Conservation (phyloP, 2,329 filamentous ascomycete species). For the Cadophora gregata region DNA sequence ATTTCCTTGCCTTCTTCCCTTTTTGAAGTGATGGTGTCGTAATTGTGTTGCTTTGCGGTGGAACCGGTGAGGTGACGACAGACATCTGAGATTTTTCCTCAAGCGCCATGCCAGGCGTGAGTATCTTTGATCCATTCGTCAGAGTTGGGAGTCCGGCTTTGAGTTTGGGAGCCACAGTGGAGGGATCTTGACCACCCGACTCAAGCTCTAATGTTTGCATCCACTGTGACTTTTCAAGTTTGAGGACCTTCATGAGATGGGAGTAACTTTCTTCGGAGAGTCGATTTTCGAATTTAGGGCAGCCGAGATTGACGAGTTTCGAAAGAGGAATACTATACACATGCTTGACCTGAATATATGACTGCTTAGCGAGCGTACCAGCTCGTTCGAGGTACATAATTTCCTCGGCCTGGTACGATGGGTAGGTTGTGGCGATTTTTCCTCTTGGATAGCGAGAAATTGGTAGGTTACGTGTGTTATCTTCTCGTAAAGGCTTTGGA, state of each 20-base stretch:
- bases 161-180: not conserved
- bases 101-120: not conserved
- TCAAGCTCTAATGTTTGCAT: constrained; percentile 5
- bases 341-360: constrained; percentile 18
- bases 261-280: constrained; percentile 15
- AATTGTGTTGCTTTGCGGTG: not conserved
- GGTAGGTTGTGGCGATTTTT: not conserved
- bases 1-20: constrained; percentile 6
- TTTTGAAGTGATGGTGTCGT: not conserved
- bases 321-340: constrained; percentile 14
- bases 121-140: not conserved
- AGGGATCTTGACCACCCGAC: not conserved
- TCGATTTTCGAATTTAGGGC: constrained; percentile 4
- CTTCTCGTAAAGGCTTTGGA: not conserved
- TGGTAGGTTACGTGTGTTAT: constrained; percentile 1
- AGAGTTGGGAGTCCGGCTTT: not conserved
- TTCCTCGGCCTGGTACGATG: not conserved
- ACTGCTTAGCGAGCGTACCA: constrained; percentile 18
- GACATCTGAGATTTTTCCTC: not conserved
- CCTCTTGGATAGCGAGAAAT: not conserved
- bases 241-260: constrained; percentile 3
- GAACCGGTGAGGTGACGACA: not conserved
- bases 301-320: constrained; percentile 6
- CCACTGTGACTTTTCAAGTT: not conserved
- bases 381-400: constrained; percentile 19